phyloP scores from a whole-genome alignment of 768 basidiomycete genomes.

The Russula virescens region DNA sequence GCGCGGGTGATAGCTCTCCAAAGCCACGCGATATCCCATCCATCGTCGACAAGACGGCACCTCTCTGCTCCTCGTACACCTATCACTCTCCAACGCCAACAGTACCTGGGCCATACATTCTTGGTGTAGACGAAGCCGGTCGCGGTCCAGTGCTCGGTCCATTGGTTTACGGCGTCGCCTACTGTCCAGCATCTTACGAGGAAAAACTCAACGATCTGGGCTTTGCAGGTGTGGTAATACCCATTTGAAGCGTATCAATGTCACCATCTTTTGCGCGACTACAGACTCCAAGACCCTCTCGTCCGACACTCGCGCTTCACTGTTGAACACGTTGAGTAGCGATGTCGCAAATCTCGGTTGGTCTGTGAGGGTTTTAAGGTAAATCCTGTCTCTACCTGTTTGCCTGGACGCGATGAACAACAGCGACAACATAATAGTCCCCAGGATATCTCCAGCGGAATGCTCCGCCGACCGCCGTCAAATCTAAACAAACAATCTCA shows the following conservation, averaged over 20 bases:
- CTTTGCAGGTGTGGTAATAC: slow-evolving; percentile 66
- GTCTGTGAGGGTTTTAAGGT: slow-evolving; percentile 61
- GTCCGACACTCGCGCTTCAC: slow-evolving; percentile 54
- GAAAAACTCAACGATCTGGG: slow-evolving; percentile 72
- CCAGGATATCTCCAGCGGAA: slow-evolving; percentile 84
- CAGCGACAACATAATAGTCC: slow-evolving; percentile 47
- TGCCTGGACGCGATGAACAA: neutral
- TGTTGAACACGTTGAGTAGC: slow-evolving; percentile 63
- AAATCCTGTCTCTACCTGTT: neutral
- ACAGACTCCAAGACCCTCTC: slow-evolving; percentile 91
- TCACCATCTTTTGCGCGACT: neutral
- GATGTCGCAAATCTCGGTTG: slow-evolving; percentile 70
- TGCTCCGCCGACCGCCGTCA: slow-evolving; percentile 76
- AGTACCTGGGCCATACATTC: slow-evolving; percentile 74
- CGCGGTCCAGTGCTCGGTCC: slow-evolving; percentile 94
- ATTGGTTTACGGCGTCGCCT: slow-evolving; percentile 93
- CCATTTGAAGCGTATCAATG: neutral
- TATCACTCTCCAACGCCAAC: slow-evolving; percentile 72
- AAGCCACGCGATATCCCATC: slow-evolving; percentile 42
- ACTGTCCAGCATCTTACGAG: slow-evolving; percentile 77
- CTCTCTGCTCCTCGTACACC: slow-evolving; percentile 66
- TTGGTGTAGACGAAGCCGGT: slow-evolving; percentile 99
- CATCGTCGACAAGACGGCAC: slow-evolving; percentile 48
- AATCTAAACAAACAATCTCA: slow-evolving; percentile 88
- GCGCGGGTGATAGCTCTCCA: neutral